phyloP scores from a whole-genome alignment of 495 filamentous ascomycete species.

The Talaromyces ruber region DNA sequence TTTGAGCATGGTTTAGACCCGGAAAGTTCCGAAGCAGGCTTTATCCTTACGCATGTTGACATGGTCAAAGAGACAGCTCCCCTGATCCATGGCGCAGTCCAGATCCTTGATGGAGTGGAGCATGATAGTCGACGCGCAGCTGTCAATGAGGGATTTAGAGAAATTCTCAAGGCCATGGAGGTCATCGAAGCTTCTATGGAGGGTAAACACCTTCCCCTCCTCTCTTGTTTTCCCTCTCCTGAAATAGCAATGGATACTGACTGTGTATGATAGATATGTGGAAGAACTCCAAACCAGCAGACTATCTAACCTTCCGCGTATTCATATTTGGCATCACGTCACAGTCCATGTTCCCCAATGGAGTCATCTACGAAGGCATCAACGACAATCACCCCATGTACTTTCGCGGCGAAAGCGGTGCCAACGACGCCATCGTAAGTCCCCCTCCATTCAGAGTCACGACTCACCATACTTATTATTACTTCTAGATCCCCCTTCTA shows the following conservation, averaged over 20 bases:
- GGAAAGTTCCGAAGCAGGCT: constrained; percentile 82
- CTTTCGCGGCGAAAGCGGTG: constrained; percentile 83
- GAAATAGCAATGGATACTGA: constrained; percentile 13
- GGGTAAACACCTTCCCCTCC: constrained; percentile 28
- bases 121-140: constrained; percentile 33
- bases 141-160: constrained; percentile 56
- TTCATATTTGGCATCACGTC: constrained; percentile 91
- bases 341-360: constrained; percentile 86
- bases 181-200: constrained; percentile 76
- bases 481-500: constrained; percentile 63
- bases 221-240: neutral
- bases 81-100: constrained; percentile 59
- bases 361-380: constrained; percentile 79
- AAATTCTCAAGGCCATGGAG: constrained; percentile 53
- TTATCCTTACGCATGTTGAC: constrained; percentile 74
- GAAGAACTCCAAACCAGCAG: constrained; percentile 65
- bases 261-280: constrained; percentile 57
- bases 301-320: constrained; percentile 78
- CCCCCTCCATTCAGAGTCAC: neutral
- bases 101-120: constrained; percentile 52
- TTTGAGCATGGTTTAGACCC: constrained; percentile 84
- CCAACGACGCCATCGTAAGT: constrained; percentile 74
- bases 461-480: constrained; percentile 1
- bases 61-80: constrained; percentile 74
- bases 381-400: constrained; percentile 56